These are phyloP conservation scores for Stereum hirsutum DNA, from an alignment of 1,284 basidiomycete species.

Conservation along the genomic window DNA sequence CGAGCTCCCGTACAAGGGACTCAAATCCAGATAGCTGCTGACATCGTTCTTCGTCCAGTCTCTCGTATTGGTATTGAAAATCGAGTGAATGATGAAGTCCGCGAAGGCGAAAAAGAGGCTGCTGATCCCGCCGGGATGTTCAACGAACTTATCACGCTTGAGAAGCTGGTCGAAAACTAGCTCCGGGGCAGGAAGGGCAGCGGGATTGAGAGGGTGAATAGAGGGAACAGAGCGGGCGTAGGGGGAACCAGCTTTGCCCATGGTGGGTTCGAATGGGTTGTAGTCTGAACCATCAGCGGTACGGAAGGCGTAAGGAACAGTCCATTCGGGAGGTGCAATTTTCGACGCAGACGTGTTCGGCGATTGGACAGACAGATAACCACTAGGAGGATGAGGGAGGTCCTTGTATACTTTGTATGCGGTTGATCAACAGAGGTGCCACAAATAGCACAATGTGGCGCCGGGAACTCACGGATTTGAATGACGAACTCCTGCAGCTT, in stretches of 20 bases:
- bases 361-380: slow-evolving; percentile 44
- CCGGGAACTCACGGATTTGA: slow-evolving; percentile 34
- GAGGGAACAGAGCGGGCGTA: slow-evolving; percentile 70
- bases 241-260: slow-evolving; percentile 68
- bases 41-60: slow-evolving; percentile 56
- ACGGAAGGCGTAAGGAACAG: slow-evolving; percentile 43
- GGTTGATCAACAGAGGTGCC: slow-evolving; percentile 5
- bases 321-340: background rate
- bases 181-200: slow-evolving; percentile 54
- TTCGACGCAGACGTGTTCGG: slow-evolving; percentile 9
- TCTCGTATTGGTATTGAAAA: slow-evolving; percentile 57
- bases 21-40: slow-evolving; percentile 73
- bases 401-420: slow-evolving; percentile 59
- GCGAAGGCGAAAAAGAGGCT: slow-evolving; percentile 73
- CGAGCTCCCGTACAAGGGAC: slow-evolving; percentile 64
- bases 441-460: background rate
- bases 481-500: slow-evolving; percentile 46
- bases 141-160: slow-evolving; percentile 38
- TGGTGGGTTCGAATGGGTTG: slow-evolving; percentile 57
- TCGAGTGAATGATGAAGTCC: slow-evolving; percentile 64
- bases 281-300: slow-evolving; percentile 69
- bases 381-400: slow-evolving; percentile 63
- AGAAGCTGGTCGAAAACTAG: slow-evolving; percentile 70
- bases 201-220: slow-evolving; percentile 28
- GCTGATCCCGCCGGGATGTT: slow-evolving; percentile 48